Evolutionary conservation across 345 rosid species (phyloP).

Genomic region (Lagerstroemia speciosa): DNA sequence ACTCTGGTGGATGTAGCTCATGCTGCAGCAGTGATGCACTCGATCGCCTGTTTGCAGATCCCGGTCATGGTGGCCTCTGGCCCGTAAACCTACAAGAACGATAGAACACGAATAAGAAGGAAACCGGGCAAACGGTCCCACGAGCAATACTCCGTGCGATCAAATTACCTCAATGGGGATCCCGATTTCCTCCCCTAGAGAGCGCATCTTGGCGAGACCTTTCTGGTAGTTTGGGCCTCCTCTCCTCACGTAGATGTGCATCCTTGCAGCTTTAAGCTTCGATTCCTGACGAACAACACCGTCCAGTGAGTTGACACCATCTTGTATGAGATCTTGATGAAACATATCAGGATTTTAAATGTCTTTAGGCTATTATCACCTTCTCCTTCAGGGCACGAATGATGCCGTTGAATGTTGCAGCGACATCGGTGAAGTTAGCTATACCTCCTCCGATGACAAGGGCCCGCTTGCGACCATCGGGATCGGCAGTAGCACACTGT

Average conservation of each 20-base stretch:
- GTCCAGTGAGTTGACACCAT: too few relatives aligned
- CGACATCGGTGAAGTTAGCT: conserved; percentile 94
- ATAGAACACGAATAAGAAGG: background rate
- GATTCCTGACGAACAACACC: conserved; percentile 34
- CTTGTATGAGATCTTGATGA: background rate
- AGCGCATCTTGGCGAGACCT: conserved; percentile 80
- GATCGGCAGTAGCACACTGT: conserved; percentile 86
- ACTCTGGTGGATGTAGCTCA: conserved; percentile 14
- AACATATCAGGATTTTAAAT: background rate
- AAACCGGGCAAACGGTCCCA: background rate
- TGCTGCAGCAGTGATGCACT: conserved; percentile 63
- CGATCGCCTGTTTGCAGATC: conserved; percentile 87
- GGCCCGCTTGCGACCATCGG: conserved; percentile 80
- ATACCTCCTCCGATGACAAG: conserved; percentile 95
- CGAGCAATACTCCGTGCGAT: background rate
- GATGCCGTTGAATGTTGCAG: conserved; percentile 93
- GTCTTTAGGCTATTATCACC: conserved; percentile 25
- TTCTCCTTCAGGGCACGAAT: conserved; percentile 88
- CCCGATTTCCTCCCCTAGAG: conserved; percentile 65
- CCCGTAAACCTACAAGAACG: conserved; percentile 53
- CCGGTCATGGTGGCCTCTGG: conserved; percentile 98
- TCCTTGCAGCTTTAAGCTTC: conserved; percentile 63
- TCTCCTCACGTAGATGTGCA: conserved; percentile 59
- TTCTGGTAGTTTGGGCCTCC: conserved; percentile 80
- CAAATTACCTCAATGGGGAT: conserved; percentile 73